A percentile compares a stretch with the other conserved stretches of the same genome.
phyloP scores from a whole-genome alignment of 1,284 basidiomycete genomes.

The Tremellales sp. region DNA sequence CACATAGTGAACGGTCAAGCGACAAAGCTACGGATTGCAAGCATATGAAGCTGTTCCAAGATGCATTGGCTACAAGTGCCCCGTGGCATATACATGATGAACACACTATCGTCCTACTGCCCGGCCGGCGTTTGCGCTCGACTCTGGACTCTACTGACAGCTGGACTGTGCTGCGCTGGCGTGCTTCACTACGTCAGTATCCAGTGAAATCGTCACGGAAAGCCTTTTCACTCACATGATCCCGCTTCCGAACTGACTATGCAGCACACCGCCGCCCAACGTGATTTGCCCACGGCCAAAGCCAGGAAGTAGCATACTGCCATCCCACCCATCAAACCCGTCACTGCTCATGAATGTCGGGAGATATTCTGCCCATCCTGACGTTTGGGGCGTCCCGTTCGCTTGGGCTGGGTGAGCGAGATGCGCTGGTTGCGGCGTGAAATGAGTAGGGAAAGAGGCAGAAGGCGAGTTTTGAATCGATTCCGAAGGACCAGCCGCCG shows the following conservation, averaged over 20 bases:
- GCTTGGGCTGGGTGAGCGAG: not conserved
- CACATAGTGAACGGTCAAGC: not conserved
- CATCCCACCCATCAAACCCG: slow-evolving; percentile 48
- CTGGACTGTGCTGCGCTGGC: slow-evolving; percentile 33
- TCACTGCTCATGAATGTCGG: slow-evolving; percentile 45
- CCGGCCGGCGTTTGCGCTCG: slow-evolving; percentile 24
- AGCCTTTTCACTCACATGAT: slow-evolving; percentile 43
- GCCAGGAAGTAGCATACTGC: slow-evolving; percentile 45
- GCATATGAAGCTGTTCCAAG: not conserved
- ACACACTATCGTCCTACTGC: not conserved
- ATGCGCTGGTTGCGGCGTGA: slow-evolving; percentile 4
- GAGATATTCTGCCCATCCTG: slow-evolving; percentile 44
- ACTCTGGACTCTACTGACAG: slow-evolving; percentile 23
- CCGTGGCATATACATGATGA: too few relatives aligned
- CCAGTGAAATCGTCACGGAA: not conserved
- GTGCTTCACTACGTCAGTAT: slow-evolving; percentile 23
- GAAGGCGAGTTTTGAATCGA: slow-evolving; percentile 38
- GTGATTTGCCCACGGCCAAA: slow-evolving; percentile 47
- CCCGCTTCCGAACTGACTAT: slow-evolving; percentile 47
- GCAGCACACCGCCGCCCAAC: slow-evolving; percentile 44
- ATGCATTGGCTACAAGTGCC: too few relatives aligned
- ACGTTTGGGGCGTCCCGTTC: slow-evolving; percentile 21
- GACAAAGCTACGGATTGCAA: not conserved
- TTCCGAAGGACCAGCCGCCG: slow-evolving; percentile 40
- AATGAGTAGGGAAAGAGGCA: slow-evolving; percentile 16